Base-by-base conservation (phyloP, 2,329 filamentous ascomycete species). In the Ambrosiella xylebori region DNA sequence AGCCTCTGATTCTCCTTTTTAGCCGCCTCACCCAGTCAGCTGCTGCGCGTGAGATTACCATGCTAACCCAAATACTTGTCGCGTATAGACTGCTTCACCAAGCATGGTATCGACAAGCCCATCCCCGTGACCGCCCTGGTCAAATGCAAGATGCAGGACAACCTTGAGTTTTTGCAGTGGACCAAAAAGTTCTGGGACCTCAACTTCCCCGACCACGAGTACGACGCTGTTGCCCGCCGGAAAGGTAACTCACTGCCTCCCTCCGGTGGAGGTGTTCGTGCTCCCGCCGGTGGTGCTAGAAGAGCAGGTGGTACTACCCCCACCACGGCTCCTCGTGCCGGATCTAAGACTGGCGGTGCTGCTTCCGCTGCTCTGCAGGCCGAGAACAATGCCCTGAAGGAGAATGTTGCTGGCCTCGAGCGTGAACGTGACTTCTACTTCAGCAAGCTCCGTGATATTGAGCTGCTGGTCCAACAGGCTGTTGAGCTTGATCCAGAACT, bases 61-160 rank as follows among this genome's bases (percentile, higher is more conserved):
- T 40, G 7, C 47, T 59, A 47, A 59, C 53, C 37, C n/a, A 9
- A 9, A 12, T 7, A 35, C 58, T 50, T 38, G 13, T 41, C 35
- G 13, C 36, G 19, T 38, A n/a, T 66, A 89, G 91, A 89, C 70
- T 78, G 80, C 63, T 97, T 97, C 68, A 77, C 82, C 62, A 86
- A 86, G 71, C 90, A 97, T 73, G 76, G 82, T 63, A 79, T 98
- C 74, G 90, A 97, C 66, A 89, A 89, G 69, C 85, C 86, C 36
- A 84, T 98, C 65, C 88, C 88, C 61, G 88, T 97, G 69, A 82
- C 95, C 71, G 76, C 79, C 60, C 82, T 98, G 61, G 81, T 93
- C 66, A 98, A 97, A 73, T 98, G 93, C 78, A 96, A 95, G 77
- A 98, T 98, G 91, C 93, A 98, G 78, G 93, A 98, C 72, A 98